A percentile compares a stretch with the other conserved stretches of the same genome.
Conservation (phyloP, 164 flowering plant species). For the Dillenia suffruticosa region DNA sequence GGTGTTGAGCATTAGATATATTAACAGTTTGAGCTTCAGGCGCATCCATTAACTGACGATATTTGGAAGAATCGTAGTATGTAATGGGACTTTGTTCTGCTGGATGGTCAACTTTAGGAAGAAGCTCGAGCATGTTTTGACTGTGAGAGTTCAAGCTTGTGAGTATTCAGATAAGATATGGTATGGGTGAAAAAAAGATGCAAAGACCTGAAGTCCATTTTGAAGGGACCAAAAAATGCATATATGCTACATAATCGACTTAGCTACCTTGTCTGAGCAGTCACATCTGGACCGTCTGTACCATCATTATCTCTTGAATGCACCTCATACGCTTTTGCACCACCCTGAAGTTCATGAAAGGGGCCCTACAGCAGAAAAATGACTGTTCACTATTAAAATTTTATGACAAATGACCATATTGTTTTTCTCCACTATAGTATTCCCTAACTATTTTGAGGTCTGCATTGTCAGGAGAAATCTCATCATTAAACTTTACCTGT, state of each 20-base stretch:
- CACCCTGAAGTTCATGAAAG: too few relatives aligned
- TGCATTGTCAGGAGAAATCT: conserved; percentile 10
- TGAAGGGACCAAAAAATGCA: too few relatives aligned
- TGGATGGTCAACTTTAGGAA: conserved; percentile 6
- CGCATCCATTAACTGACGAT: conserved; percentile 1
- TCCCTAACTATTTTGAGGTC: background rate
- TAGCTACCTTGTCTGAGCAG: conserved; percentile 24
- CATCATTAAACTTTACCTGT: conserved; percentile 6
- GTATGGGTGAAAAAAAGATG: too few relatives aligned
- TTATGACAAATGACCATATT: too few relatives aligned
- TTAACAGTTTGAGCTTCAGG: conserved; percentile 7
- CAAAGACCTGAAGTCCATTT: too few relatives aligned
- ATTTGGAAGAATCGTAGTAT: background rate
- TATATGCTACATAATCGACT: too few relatives aligned
- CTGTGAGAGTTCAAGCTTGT: background rate
- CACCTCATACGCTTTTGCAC: too few relatives aligned
- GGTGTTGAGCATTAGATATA: background rate
- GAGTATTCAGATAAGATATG: too few relatives aligned
- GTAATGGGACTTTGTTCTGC: conserved; percentile 2
- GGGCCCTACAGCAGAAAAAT: too few relatives aligned
- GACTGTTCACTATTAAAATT: too few relatives aligned
- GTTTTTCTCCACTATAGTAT: too few relatives aligned
- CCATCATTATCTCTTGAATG: too few relatives aligned
- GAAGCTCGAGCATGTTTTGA: conserved; percentile 15
- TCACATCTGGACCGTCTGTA: conserved; percentile 3